Conservation (phyloP, 129 eudicot genomes). For the Flaveria sonorensis region DNA sequence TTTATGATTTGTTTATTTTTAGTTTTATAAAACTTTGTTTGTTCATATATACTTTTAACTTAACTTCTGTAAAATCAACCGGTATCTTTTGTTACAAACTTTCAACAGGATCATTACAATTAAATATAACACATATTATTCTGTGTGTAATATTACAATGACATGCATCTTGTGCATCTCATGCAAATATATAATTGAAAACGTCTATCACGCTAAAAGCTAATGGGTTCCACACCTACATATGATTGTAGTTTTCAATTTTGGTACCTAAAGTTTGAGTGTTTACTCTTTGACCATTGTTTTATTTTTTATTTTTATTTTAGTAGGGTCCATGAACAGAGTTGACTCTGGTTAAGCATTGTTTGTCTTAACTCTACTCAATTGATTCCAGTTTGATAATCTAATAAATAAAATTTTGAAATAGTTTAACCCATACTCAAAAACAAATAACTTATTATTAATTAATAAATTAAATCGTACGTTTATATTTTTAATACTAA, state of each 20-base stretch:
- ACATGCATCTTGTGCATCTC: constrained; percentile 28
- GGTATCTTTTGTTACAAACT: neutral
- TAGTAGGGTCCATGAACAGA: constrained; percentile 36
- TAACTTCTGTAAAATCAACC: neutral
- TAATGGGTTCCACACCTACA: constrained; percentile 38
- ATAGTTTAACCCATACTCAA: neutral
- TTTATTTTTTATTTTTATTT: constrained; percentile 9
- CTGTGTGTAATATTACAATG: constrained; percentile 17
- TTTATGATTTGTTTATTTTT: neutral
- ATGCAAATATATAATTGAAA: constrained; percentile 24
- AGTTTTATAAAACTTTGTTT: neutral
- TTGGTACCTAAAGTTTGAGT: constrained; percentile 17
- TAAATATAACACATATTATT: constrained; percentile 7
- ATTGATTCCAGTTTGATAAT: constrained; percentile 33
- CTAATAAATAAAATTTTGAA: neutral
- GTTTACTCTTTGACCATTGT: constrained; percentile 30
- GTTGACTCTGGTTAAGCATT: constrained; percentile 38
- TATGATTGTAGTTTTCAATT: constrained; percentile 31
- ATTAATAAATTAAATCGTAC: neutral
- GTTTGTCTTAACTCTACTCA: constrained; percentile 37
- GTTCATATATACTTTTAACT: neutral
- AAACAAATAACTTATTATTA: neutral
- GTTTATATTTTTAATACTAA: neutral
- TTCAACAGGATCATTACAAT: neutral
- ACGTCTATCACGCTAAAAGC: constrained; percentile 26